Evolutionary conservation across 1,284 basidiomycete genomes (phyloP).

Genomic region (Malassezia furfur): DNA sequence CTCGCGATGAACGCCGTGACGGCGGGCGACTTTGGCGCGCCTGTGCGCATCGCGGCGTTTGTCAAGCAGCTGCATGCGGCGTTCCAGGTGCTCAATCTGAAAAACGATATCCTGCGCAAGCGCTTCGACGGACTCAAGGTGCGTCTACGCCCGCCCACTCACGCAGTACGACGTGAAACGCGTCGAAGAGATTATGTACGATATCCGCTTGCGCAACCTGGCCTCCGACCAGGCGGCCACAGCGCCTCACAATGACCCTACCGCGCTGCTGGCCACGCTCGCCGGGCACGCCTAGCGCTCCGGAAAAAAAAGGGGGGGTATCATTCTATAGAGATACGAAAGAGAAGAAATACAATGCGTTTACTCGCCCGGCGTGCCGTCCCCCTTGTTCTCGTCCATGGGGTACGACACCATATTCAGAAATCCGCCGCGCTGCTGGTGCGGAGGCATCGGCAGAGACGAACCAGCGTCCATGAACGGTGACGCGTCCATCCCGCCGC

Average conservation of each 20-base stretch:
- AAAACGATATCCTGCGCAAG: slow-evolving; percentile 42
- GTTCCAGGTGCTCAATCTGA: slow-evolving; percentile 45
- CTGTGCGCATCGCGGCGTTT: slow-evolving; percentile 29
- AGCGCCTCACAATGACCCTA: not conserved
- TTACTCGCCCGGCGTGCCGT: slow-evolving; percentile 5
- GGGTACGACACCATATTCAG: slow-evolving; percentile 18
- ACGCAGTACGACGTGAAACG: slow-evolving; percentile 45
- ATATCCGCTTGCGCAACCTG: slow-evolving; percentile 35
- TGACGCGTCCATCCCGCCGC: slow-evolving; percentile 6
- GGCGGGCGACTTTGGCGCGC: slow-evolving; percentile 31
- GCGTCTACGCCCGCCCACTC: not conserved
- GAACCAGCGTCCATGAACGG: slow-evolving; percentile 13
- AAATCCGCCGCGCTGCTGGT: slow-evolving; percentile 2
- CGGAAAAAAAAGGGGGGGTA: not conserved
- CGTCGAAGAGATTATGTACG: slow-evolving; percentile 45
- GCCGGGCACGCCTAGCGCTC: too few relatives aligned
- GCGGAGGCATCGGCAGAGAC: slow-evolving; percentile 9
- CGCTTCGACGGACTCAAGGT: slow-evolving; percentile 45
- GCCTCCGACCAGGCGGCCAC: not conserved
- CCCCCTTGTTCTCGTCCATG: slow-evolving; percentile 12
- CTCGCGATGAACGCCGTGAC: slow-evolving; percentile 23
- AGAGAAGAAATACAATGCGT: not conserved
- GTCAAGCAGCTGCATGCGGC: slow-evolving; percentile 43
- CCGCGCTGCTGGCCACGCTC: not conserved
- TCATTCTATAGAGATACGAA: not conserved